phyloP scores from a whole-genome alignment of 345 rosid genomes.

The Heritiera littoralis region DNA sequence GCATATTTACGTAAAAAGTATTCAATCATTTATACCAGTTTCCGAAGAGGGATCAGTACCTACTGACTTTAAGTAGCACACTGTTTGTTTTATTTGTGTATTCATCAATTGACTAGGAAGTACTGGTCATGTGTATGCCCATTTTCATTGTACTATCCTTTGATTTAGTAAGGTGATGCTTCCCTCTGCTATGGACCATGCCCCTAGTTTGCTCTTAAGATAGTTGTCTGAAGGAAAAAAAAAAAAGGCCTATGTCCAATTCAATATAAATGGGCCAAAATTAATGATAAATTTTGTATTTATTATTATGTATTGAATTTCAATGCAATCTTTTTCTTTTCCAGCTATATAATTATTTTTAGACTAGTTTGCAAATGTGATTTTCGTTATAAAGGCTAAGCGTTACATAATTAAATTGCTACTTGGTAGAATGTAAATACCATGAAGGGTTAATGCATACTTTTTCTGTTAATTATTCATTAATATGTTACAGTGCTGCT shows the following conservation, averaged over 20 bases:
- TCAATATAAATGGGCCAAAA: neutral
- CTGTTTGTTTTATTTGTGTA: neutral
- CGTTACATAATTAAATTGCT: neutral
- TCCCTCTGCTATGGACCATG: neutral
- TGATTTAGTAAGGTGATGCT: neutral
- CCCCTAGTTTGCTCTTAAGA: neutral
- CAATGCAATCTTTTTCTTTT: neutral
- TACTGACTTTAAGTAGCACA: neutral
- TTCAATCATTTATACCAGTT: neutral
- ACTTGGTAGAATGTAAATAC: neutral
- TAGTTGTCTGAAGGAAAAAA: neutral
- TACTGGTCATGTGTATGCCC: neutral
- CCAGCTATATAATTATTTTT: neutral
- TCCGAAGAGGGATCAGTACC: neutral
- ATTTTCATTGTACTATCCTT: neutral
- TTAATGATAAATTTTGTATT: neutral
- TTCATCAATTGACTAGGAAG: neutral
- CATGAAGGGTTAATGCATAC: neutral
- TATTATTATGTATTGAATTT: neutral
- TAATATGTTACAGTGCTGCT: neutral
- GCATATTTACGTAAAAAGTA: neutral
- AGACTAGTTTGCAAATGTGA: neutral
- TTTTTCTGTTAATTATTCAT: neutral
- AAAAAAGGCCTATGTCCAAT: neutral
- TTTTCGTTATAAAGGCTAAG: neutral